Evolutionary conservation across 140 eudicot genomes (phyloP).

Genomic region (Senecio squalidus): DNA sequence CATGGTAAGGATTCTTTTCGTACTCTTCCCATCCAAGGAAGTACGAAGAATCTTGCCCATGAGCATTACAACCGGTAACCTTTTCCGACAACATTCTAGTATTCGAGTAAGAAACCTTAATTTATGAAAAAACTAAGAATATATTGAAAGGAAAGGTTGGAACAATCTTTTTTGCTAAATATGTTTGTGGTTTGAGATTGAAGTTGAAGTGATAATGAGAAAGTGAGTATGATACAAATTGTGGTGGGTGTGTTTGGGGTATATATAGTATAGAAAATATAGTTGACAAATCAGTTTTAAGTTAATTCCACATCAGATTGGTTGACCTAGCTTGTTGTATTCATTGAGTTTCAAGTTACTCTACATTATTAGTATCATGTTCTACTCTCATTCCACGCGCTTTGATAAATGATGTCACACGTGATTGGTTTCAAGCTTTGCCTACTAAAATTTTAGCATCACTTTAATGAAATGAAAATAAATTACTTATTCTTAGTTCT

Average conservation of each 20-base stretch:
- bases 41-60: constrained; percentile 91
- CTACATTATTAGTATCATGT: neutral
- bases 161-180: neutral
- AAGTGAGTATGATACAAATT: constrained; percentile 16
- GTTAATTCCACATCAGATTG: constrained; percentile 13
- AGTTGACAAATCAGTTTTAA: constrained; percentile 21
- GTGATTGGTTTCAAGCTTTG: too few species aligned
- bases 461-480: too few species aligned
- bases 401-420: too few species aligned
- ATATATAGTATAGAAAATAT: constrained; percentile 15
- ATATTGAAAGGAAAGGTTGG: constrained; percentile 10
- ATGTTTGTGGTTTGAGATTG: constrained; percentile 6
- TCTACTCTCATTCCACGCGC: neutral
- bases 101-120: neutral
- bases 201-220: constrained; percentile 7
- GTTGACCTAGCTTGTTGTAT: constrained; percentile 26
- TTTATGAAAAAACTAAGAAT: neutral
- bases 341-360: neutral
- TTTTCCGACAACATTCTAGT: constrained; percentile 47
- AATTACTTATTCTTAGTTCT: too few species aligned
- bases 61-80: constrained; percentile 55
- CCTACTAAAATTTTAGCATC: too few species aligned
- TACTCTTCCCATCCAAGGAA: constrained; percentile 95
- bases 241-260: constrained; percentile 12
- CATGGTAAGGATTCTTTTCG: constrained; percentile 74